phyloP scores from a whole-genome alignment of 2,329 filamentous ascomycete genomes.

The Chlorencoelia australis region DNA sequence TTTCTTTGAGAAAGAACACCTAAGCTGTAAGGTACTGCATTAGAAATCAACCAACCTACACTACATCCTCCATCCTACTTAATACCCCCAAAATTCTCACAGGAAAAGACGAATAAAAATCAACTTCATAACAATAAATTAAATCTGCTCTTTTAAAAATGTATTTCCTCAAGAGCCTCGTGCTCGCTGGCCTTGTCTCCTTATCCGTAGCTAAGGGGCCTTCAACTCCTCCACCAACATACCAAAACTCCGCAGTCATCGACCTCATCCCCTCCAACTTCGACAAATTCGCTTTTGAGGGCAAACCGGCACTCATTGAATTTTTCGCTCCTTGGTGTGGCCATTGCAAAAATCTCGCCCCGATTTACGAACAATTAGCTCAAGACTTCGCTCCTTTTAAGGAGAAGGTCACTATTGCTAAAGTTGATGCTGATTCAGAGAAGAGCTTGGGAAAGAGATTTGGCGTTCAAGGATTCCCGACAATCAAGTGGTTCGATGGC shows the following conservation, averaged over 20 bases:
- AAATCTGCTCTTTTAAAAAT: no score
- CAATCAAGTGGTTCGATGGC: conserved; percentile 95
- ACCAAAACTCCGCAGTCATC: conserved; percentile 71
- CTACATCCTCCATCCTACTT: no score
- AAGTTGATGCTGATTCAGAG: conserved; percentile 91
- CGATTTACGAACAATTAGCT: conserved; percentile 87
- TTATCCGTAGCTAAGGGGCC: conserved; percentile 36
- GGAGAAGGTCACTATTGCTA: conserved; percentile 74
- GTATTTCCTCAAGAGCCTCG: conserved; percentile 46
- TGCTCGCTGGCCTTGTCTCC: conserved; percentile 40
- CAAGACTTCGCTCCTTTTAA: conserved; percentile 60
- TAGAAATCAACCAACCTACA: no score
- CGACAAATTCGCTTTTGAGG: conserved; percentile 78
- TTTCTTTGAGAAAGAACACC: no score
- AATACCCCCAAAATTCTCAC: no score
- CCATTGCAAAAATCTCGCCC: conserved; percentile 96
- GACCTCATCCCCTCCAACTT: conserved; percentile 89
- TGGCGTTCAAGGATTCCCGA: conserved; percentile 89
- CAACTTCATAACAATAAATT: no score
- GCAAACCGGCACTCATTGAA: conserved; percentile 91
- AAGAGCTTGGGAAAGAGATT: conserved; percentile 76
- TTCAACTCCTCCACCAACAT: conserved; percentile 30
- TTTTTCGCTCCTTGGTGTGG: conserved; percentile 99
- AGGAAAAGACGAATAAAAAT: no score
- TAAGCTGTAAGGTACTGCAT: no score